Evolutionary conservation across 2,329 filamentous ascomycete genomes (phyloP), one percentile per base, ranked within the genome.

Genomic region (Diplodia corticola): DNA sequence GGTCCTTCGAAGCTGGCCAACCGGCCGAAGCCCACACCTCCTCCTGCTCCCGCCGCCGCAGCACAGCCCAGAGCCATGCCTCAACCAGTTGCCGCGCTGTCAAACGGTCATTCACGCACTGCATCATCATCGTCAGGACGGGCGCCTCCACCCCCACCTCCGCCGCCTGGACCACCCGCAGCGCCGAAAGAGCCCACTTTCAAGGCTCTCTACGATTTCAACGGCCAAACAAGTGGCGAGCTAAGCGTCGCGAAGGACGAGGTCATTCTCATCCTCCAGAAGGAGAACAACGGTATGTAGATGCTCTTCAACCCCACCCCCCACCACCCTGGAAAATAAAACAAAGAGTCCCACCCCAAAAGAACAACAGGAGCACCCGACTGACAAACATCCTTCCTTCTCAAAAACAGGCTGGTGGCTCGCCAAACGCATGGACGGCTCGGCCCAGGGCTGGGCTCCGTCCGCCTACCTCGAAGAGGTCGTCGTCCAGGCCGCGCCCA

Each of bases 371-470:
- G 2, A n/a, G 30, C 9, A 26, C 24, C 13, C n/a, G n/a, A n/a
- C n/a, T n/a, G 7, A 59, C 37, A n/a, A 28, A 46, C 13, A 17
- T 17, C 13, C 1, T 54, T 35, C 10, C 9, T 10, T 7, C n/a
- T n/a, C n/a, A n/a, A n/a, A n/a, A n/a, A 33, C 71, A 97, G 94
- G 95, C 63, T 99, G 95, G 95, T 98, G 94, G 94, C 84, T 98
- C 54, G 95, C 90, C 69, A 94, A 92, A 82, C 91, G 89, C 69
- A 80, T 81, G 57, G 81, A 87, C 72, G 83, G 83, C 54, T 83
- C 84, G 70, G 86, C 87, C n/a, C 92, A 95, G 78, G 95, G 93
- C 61, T 99, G 95, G 95, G 88, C 95, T 3, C 95, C 95, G 0
- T 91, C 93, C 22, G 92, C 94, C 22, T 99, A 99, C 74, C 89